These are phyloP conservation scores for Cyberlindnera galapagoensis DNA, from an alignment of 805 yeast species.

Conservation along the genomic window DNA sequence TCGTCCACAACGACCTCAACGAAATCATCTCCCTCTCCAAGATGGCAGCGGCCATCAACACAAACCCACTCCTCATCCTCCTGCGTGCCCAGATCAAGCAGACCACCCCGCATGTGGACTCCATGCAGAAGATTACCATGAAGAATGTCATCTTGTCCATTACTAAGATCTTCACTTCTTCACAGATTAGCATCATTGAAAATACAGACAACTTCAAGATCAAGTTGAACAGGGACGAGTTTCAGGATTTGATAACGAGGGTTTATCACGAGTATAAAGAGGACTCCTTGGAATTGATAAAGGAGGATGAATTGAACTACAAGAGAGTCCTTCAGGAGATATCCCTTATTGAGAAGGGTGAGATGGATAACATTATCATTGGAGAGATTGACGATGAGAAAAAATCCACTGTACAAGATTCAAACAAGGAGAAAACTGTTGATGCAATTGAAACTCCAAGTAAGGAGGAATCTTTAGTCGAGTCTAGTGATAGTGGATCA, in stretches of 20 bases:
- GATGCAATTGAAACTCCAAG: background rate
- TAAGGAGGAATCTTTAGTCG: background rate
- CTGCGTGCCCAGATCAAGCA: conserved; percentile 9
- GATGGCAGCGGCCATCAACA: conserved; percentile 19
- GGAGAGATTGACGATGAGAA: conserved; percentile 10
- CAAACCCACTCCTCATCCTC: conserved; percentile 11
- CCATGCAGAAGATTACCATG: conserved; percentile 8
- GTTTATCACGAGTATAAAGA: conserved; percentile 10
- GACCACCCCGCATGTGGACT: conserved; percentile 4
- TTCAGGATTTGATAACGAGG: conserved; percentile 12
- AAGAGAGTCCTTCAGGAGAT: conserved; percentile 11
- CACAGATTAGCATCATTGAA: conserved; percentile 20
- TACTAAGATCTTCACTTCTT: conserved; percentile 18
- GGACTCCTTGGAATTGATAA: conserved; percentile 5
- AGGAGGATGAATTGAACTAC: conserved; percentile 12
- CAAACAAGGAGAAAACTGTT: background rate
- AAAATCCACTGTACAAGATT: background rate
- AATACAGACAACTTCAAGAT: conserved; percentile 21
- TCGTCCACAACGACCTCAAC: conserved; percentile 19
- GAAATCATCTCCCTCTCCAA: conserved; percentile 18
- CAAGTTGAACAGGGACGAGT: conserved; percentile 13
- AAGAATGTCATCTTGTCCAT: conserved; percentile 22
- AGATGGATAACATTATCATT: conserved; percentile 14
- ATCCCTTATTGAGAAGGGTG: conserved; percentile 16
- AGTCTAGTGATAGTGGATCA: no score